Evolutionary conservation across 306 rosid genomes (phyloP), one percentile per base, ranked within the genome.

Genomic region (Lagenaria siceraria): DNA sequence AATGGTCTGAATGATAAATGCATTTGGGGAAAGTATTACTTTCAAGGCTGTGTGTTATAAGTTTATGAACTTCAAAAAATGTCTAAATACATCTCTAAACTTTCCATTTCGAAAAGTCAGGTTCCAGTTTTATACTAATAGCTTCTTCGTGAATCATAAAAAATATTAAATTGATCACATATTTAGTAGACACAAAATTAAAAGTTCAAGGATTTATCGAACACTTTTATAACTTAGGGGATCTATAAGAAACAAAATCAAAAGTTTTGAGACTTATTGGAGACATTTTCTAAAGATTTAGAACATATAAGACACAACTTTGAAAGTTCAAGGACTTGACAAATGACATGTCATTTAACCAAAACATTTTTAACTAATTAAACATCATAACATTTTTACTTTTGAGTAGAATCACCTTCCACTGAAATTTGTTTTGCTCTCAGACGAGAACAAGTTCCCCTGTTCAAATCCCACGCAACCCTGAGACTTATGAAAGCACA

Each of bases 371-470:
- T 29, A 29, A 60, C 66, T 3, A 27, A 62, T 6, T 10, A 61
- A 61, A 33, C 21, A 29, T 31, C 22, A 7, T 31, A 14, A 15
- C 42, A 17, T 17, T 53, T 33, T 31, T 17, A 8, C 12, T 7
- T 36, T 63, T 63, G 33, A 33, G 36, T 60, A 12, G 22, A 62
- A 62, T 63, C 1, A 0, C 71, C 19, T 8, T 18, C 18, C 24
- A 1, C 13, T 33, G 9, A 18, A 40, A 40, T 69, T 38, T 46
- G 10, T 56, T 60, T n/a, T 25, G 10, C 27, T 51, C 21, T 66
- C 87, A 94, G 98, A 94, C 98, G 29, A 92, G 98, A 83, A 90
- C 98, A 52, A 94, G 98, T 84, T 89, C 98, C 21, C 97, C 98
- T 0, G 77, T 94, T 79, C 96, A 90, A 78, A 94, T 94, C 84